Percentiles rank a stretch among this genome's conserved stretches.
Evolutionary conservation across 2,329 filamentous ascomycete species (phyloP).

Genomic region (Beauveria brongniartii): DNA sequence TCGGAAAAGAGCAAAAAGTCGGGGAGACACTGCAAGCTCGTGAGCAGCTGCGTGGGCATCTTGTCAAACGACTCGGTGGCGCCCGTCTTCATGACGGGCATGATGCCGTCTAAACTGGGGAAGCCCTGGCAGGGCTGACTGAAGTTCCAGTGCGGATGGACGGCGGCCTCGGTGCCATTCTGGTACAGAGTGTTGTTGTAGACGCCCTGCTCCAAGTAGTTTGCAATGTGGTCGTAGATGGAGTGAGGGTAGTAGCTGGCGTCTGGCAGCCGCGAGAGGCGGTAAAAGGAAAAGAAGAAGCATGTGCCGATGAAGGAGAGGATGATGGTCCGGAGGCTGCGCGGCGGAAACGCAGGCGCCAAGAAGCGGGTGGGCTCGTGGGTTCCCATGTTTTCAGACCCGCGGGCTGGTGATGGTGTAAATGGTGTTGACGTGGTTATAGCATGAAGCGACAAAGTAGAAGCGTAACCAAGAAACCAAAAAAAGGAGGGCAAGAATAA

Average conservation of each 20-base stretch:
- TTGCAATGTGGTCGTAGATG: slow-evolving; percentile 23
- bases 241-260: slow-evolving; percentile 19
- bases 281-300: slow-evolving; percentile 22
- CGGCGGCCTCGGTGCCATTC: slow-evolving; percentile 24
- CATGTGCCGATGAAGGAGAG: slow-evolving; percentile 15
- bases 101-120: slow-evolving; percentile 34
- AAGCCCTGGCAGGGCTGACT: slow-evolving; percentile 32
- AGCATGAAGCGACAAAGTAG: background rate
- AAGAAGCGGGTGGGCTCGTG: slow-evolving; percentile 13
- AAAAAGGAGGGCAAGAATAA: background rate
- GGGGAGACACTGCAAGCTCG: slow-evolving; percentile 43
- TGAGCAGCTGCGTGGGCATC: slow-evolving; percentile 47
- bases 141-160: slow-evolving; percentile 29
- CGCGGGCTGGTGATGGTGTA: background rate
- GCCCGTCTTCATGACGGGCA: slow-evolving; percentile 52
- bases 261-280: slow-evolving; percentile 23
- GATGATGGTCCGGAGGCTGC: slow-evolving; percentile 21
- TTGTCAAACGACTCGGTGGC: slow-evolving; percentile 47
- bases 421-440: background rate
- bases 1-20: slow-evolving; percentile 52
- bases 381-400: slow-evolving; percentile 10
- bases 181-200: slow-evolving; percentile 34
- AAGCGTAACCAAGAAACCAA: slow-evolving; percentile 13
- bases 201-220: slow-evolving; percentile 23
- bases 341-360: slow-evolving; percentile 15